Evolutionary conservation across 345 rosid genomes (phyloP).

Genomic region (Heritiera fomes): DNA sequence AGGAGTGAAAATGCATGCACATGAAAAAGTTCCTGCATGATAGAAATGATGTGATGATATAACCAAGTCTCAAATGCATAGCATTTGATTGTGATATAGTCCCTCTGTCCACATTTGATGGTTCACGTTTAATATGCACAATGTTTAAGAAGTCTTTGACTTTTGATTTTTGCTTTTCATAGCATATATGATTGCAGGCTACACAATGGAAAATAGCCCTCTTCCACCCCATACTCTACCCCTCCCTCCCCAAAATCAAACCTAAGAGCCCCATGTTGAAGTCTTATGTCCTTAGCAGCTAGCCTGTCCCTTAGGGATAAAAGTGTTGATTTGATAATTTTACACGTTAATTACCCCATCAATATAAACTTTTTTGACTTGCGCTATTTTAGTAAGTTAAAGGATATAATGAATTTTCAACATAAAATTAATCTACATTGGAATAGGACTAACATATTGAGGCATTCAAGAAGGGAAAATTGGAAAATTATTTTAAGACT

Average conservation of each 20-base stretch:
- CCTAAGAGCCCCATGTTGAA: background rate
- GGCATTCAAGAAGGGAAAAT: background rate
- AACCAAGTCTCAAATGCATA: background rate
- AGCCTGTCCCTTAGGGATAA: background rate
- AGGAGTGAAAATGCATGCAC: background rate
- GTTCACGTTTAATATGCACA: background rate
- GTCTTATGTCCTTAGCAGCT: background rate
- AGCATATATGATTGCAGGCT: background rate
- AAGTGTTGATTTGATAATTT: background rate
- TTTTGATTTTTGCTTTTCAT: background rate
- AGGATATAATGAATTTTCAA: conserved; percentile 3
- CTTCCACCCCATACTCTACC: background rate
- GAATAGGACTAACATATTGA: conserved; percentile 3
- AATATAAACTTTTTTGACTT: background rate
- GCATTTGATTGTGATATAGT: background rate
- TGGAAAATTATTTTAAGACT: background rate
- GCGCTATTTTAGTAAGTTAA: background rate
- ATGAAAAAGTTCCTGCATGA: background rate
- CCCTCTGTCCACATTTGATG: background rate
- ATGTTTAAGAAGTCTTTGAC: background rate
- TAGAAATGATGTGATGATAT: background rate
- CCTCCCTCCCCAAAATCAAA: conserved; percentile 6
- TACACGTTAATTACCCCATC: background rate
- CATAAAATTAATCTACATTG: background rate
- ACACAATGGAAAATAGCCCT: background rate